Conservation (phyloP, 257 asterid species). For the Petunia axillaris region DNA sequence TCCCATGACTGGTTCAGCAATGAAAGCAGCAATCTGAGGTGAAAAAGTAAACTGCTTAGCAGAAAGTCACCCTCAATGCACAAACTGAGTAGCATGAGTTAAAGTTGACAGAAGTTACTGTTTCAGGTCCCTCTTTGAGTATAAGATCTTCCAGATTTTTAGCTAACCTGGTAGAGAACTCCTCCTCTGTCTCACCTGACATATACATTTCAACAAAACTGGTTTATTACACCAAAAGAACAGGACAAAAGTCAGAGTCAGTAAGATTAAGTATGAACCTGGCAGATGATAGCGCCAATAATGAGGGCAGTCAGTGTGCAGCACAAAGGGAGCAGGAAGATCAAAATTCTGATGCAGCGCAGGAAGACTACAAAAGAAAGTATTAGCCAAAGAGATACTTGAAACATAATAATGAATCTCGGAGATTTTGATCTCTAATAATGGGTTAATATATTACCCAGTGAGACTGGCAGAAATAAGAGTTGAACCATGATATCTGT, state of each 20-base stretch:
- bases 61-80: background rate
- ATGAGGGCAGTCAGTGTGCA: conserved; percentile 97
- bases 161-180: conserved; percentile 90
- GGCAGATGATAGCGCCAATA: conserved; percentile 95
- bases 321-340: conserved; percentile 86
- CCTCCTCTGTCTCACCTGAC: conserved; percentile 93
- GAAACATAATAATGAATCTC: background rate
- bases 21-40: conserved; percentile 89
- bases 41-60: conserved; percentile 5
- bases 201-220: background rate
- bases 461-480: conserved; percentile 91
- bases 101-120: conserved; percentile 53
- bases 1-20: conserved; percentile 99
- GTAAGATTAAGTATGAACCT: conserved; percentile 50
- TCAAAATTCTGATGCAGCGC: conserved; percentile 90
- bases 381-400: conserved; percentile 17
- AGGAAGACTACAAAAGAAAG: conserved; percentile 56
- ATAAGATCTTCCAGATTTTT: conserved; percentile 84
- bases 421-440: background rate
- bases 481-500: conserved; percentile 96
- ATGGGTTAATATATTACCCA: conserved; percentile 51
- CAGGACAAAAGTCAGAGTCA: background rate
- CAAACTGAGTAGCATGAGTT: background rate
- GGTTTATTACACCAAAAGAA: background rate
- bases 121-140: conserved; percentile 95